Percentiles rank a stretch among this genome's conserved stretches.
Evolutionary conservation across 148 eudicot genomes (phyloP).

Genomic region (Diospyros lotus): DNA sequence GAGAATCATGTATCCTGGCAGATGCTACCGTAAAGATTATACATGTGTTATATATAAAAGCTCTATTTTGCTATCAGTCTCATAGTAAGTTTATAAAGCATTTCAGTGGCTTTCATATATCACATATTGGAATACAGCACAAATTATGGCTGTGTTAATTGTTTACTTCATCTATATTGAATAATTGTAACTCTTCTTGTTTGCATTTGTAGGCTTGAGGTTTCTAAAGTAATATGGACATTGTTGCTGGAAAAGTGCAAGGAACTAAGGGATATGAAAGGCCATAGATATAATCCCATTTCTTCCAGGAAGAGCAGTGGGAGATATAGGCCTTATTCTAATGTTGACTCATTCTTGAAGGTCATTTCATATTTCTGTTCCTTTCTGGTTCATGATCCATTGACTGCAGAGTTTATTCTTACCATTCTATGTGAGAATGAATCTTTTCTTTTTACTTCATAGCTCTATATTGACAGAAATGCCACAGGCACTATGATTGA

Average conservation of each 20-base stretch:
- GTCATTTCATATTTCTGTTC: conserved; percentile 22
- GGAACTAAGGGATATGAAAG: conserved; percentile 43
- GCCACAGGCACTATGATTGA: background rate
- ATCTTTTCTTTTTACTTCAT: background rate
- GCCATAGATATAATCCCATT: conserved; percentile 36
- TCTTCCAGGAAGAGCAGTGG: conserved; percentile 56
- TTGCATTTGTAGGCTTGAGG: conserved; percentile 45
- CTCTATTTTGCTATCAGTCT: no score
- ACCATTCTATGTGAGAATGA: background rate
- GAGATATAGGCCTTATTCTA: conserved; percentile 67
- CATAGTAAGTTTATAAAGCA: no score
- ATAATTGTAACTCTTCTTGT: conserved; percentile 9
- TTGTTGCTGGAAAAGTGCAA: conserved; percentile 38
- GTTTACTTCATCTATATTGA: background rate
- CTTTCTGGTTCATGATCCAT: background rate
- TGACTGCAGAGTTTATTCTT: background rate
- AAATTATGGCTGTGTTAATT: no score
- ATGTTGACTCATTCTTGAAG: conserved; percentile 65
- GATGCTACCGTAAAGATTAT: no score
- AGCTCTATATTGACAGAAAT: background rate
- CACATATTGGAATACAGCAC: no score
- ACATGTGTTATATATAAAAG: no score
- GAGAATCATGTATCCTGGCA: no score
- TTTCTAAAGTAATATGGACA: conserved; percentile 55
- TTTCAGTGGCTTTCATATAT: no score